A percentile compares a stretch with the other conserved stretches of the same genome.
Conservation (phyloP, 495 filamentous ascomycete genomes). For the Cercophora newfieldiana region DNA sequence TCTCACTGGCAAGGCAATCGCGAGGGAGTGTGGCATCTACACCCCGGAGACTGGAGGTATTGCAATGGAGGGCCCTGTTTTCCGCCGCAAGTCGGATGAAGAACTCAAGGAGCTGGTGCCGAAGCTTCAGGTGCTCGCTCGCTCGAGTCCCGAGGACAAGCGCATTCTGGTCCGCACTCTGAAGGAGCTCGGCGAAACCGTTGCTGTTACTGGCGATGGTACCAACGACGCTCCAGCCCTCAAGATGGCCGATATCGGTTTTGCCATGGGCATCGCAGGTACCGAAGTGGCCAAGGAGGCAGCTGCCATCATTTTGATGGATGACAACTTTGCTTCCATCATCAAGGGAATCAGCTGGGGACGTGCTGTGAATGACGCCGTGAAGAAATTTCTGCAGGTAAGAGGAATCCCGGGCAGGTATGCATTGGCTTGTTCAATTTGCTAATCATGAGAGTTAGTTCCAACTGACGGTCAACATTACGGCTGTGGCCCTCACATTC, state of each 20-base stretch:
- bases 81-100: constrained; percentile 68
- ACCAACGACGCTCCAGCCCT: constrained; percentile 89
- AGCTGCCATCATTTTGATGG: constrained; percentile 85
- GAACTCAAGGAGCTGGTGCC: constrained; percentile 73
- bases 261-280: constrained; percentile 89
- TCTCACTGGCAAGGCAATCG: constrained; percentile 78
- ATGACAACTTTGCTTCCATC: constrained; percentile 86
- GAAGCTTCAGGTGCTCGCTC: constrained; percentile 75
- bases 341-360: constrained; percentile 90
- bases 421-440: not conserved
- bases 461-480: constrained; percentile 90
- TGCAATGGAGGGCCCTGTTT: constrained; percentile 83
- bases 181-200: constrained; percentile 73
- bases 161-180: constrained; percentile 72
- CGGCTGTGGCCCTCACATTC: constrained; percentile 79
- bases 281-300: constrained; percentile 93
- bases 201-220: constrained; percentile 85
- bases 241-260: constrained; percentile 86
- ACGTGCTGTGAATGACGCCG: constrained; percentile 86
- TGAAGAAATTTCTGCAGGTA: constrained; percentile 83
- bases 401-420: not conserved
- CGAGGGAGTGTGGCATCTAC: constrained; percentile 82
- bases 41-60: constrained; percentile 67
- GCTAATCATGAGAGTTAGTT: constrained; percentile 53
- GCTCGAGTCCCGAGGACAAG: constrained; percentile 87